Evolutionary conservation across 192 early-diverging fungal genomes (phyloP).

Genomic region (Coemansia sp.): DNA sequence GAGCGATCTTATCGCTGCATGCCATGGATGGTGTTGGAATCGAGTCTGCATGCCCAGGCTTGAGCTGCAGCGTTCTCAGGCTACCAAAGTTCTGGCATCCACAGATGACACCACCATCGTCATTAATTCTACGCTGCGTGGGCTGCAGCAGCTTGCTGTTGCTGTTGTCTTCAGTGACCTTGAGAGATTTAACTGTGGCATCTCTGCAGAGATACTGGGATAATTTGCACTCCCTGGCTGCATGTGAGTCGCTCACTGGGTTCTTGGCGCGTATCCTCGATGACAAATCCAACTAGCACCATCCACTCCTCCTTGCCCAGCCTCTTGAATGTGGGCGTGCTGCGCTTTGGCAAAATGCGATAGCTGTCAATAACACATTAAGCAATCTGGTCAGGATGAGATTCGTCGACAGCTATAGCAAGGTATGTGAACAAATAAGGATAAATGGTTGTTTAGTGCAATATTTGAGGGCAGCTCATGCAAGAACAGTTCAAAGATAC

Average conservation of each 20-base stretch:
- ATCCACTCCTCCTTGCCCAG: slow-evolving; percentile 75
- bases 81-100: slow-evolving; percentile 16
- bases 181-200: slow-evolving; percentile 18
- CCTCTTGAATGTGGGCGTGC: slow-evolving; percentile 65
- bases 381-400: slow-evolving; percentile 52
- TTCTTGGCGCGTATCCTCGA: slow-evolving; percentile 12
- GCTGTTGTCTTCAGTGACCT: background rate
- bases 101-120: background rate
- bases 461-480: no score
- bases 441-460: no score
- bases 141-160: background rate
- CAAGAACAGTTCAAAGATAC: no score
- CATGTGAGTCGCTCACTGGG: background rate
- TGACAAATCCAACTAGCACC: slow-evolving; percentile 77
- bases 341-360: slow-evolving; percentile 65
- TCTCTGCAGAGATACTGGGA: slow-evolving; percentile 50
- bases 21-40: slow-evolving; percentile 54
- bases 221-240: background rate
- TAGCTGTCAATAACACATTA: slow-evolving; percentile 58
- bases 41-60: slow-evolving; percentile 52
- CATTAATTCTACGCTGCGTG: slow-evolving; percentile 13
- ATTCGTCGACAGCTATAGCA: background rate
- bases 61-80: slow-evolving; percentile 19
- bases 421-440: background rate
- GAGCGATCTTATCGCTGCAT: slow-evolving; percentile 88